phyloP scores from a whole-genome alignment of 345 rosid species.

The Gossypium ekmanianum region DNA sequence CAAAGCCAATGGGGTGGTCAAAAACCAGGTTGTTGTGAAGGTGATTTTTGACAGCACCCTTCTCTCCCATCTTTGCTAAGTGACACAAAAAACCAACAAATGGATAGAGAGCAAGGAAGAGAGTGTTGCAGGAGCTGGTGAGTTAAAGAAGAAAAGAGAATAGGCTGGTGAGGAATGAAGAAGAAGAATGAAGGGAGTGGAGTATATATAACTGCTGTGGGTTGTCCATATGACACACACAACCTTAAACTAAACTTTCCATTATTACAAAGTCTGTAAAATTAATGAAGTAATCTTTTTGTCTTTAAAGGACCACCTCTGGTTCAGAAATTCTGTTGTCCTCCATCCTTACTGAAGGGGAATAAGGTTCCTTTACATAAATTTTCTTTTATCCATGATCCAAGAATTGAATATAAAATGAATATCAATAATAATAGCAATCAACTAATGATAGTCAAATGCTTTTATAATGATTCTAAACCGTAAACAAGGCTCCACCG shows the following conservation, averaged over 20 bases:
- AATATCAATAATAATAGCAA: neutral
- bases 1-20: conserved; percentile 48
- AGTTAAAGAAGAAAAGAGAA: neutral
- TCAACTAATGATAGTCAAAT: conserved; percentile 15
- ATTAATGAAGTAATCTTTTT: neutral
- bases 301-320: conserved; percentile 22
- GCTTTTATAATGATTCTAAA: neutral
- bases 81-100: conserved; percentile 15
- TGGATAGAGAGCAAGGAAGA: neutral
- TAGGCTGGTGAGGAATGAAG: neutral
- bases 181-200: neutral
- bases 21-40: conserved; percentile 27
- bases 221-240: neutral
- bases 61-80: conserved; percentile 28
- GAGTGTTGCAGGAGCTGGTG: neutral
- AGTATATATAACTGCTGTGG: conserved; percentile 13
- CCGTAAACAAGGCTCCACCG: neutral
- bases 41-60: conserved; percentile 16
- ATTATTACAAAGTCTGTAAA: neutral
- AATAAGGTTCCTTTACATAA: conserved; percentile 30
- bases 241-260: neutral
- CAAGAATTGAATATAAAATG: neutral
- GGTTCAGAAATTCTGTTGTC: conserved; percentile 31
- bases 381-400: neutral
- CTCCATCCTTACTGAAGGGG: conserved; percentile 35